phyloP scores from a whole-genome alignment of 78 protist species.

The Bodo saltans region DNA sequence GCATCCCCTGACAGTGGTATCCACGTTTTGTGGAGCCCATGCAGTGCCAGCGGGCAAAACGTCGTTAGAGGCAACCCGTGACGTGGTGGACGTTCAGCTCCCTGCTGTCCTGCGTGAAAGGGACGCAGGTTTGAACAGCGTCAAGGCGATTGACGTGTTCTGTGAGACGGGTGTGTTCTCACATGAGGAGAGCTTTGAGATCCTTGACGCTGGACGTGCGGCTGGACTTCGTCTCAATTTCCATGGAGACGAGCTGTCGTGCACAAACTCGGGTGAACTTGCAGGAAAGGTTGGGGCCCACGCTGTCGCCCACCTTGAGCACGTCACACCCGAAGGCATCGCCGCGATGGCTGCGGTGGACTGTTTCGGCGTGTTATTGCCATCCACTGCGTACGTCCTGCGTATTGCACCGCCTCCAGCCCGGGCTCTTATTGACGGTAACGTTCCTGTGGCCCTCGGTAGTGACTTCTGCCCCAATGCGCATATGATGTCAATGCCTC shows the following conservation, averaged over 20 bases:
- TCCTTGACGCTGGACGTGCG: slow-evolving; percentile 56
- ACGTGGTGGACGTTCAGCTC: slow-evolving; percentile 54
- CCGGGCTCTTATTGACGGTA: slow-evolving; percentile 49
- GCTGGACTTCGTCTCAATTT: slow-evolving; percentile 67
- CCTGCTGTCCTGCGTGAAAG: slow-evolving; percentile 52
- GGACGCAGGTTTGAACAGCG: slow-evolving; percentile 40
- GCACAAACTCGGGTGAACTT: slow-evolving; percentile 61
- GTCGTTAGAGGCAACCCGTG: slow-evolving; percentile 45
- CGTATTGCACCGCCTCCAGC: slow-evolving; percentile 72
- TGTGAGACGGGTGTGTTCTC: slow-evolving; percentile 58
- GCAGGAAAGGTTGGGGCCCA: slow-evolving; percentile 51
- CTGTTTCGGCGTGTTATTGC: slow-evolving; percentile 67
- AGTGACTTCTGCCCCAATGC: slow-evolving; percentile 83
- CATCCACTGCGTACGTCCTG: slow-evolving; percentile 74
- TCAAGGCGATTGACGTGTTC: slow-evolving; percentile 69
- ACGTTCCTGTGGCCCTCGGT: slow-evolving; percentile 75
- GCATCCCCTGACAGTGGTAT: slow-evolving; percentile 39
- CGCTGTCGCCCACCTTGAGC: slow-evolving; percentile 73
- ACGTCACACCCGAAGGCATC: slow-evolving; percentile 66
- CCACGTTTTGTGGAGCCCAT: slow-evolving; percentile 82
- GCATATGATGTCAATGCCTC: slow-evolving; percentile 73
- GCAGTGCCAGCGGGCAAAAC: slow-evolving; percentile 64
- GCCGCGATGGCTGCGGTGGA: slow-evolving; percentile 56
- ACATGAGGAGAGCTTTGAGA: background rate
- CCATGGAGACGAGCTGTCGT: slow-evolving; percentile 78